phyloP scores from a whole-genome alignment of 176 grass and related monocot species.

The Dendrocalamus sinicus region DNA sequence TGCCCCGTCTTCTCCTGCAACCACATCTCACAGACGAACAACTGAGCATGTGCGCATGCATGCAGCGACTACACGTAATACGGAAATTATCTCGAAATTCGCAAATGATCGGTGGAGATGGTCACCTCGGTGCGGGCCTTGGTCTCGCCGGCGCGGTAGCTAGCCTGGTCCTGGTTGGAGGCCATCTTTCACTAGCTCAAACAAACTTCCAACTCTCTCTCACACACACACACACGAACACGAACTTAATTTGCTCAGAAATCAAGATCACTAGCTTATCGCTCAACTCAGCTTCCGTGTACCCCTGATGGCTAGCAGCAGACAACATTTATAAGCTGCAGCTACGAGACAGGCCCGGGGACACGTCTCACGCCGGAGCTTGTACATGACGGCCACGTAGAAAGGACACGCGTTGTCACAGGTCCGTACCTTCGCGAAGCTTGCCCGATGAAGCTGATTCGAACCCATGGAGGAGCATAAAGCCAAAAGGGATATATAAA shows the following conservation, averaged over 20 bases:
- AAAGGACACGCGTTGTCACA: constrained; percentile 47
- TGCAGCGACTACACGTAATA: not conserved
- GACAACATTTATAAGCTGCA: not conserved
- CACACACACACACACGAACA: not conserved
- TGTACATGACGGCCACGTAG: constrained; percentile 49
- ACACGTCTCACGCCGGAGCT: constrained; percentile 33
- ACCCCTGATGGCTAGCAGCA: not conserved
- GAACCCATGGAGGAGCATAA: not conserved
- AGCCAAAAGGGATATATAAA: not conserved
- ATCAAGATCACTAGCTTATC: not conserved
- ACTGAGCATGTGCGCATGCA: not conserved
- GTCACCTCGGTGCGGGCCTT: constrained; percentile 69
- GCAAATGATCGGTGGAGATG: no score
- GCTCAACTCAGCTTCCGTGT: not conserved
- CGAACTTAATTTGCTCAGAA: not conserved
- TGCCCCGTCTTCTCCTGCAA: constrained; percentile 47
- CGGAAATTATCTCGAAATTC: not conserved
- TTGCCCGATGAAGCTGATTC: constrained; percentile 20
- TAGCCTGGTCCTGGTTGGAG: constrained; percentile 56
- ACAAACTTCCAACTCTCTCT: not conserved
- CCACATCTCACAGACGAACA: not conserved
- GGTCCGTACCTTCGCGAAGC: constrained; percentile 46
- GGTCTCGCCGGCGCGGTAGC: constrained; percentile 67
- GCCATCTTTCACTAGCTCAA: constrained; percentile 49
- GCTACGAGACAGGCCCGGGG: not conserved